Base-by-base conservation (phyloP, 306 rosid genomes). In the Gynostemma pentaphyllum region DNA sequence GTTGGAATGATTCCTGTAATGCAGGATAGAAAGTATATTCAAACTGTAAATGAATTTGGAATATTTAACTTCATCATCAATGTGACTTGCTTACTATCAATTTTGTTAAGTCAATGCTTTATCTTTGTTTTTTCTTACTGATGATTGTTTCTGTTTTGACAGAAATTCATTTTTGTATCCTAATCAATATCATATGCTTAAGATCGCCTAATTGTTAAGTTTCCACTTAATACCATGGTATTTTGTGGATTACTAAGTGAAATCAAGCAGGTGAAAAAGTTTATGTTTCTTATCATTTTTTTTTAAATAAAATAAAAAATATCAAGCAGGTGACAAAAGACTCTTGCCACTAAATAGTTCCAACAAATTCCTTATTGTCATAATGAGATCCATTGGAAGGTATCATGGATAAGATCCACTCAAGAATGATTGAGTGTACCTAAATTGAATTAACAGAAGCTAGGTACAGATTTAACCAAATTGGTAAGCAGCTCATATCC, bases 1-100 rank as follows among this genome's bases (percentile, higher is more conserved):
- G 97, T 45, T 63, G 72, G 62, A 90, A 80, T 11, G 87, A 90
- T 80, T 87, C 94, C 97, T 87, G 83, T 40, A 70, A 54, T 36
- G 64, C 50, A 57, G 39, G 67, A 39, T 2, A 19, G 50, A 41
- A 46, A 6, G n/a, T 36, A 50, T 47, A 5, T 18, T n/a, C 26
- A 13, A 16, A 32, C 42, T 30, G 62, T 30, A 39, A 67, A 12
- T 48, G 41, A 27, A 28, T 45, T 37, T 29, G 0, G 42, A 57
- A 36, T 6, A 18, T 57, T 1, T 5, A 57, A 53, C 2, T 48
- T 36, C 18, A 24, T 61, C n/a, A 5, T 23, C 14, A 24, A 49
- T 47, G 23, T 70, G 27, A 30, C 44, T 27, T 9, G 24, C 15
- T 8, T 14, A 57, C 0, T 45, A 30, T 54, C 23, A 2, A 56